Percentiles rank a stretch among this genome's conserved stretches.
These are phyloP conservation scores for Botrytis paeoniae DNA, from an alignment of 2,329 filamentous ascomycete species.

Conservation along the genomic window DNA sequence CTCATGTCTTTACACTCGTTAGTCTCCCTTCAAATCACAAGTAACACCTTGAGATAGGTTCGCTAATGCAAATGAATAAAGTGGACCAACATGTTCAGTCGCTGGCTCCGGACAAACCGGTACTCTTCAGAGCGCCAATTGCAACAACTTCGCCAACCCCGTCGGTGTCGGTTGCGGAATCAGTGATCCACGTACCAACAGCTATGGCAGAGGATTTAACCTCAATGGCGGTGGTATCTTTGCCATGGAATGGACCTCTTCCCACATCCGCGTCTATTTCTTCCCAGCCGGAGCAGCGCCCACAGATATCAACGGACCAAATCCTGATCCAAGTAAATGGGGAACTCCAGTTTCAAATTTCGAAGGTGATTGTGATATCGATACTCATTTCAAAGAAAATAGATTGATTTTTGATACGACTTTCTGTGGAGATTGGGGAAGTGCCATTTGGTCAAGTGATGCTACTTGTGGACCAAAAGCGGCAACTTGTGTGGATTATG, in stretches of 20 bases:
- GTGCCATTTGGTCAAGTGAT: constrained; percentile 47
- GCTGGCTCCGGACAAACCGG: background rate
- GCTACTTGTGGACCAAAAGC: constrained; percentile 48
- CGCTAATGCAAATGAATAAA: background rate
- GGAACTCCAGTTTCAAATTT: constrained; percentile 58
- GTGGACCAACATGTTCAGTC: constrained; percentile 4
- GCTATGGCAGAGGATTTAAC: constrained; percentile 65
- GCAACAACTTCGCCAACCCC: background rate
- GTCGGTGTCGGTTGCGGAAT: constrained; percentile 23
- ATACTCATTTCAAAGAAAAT: constrained; percentile 66
- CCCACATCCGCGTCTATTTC: constrained; percentile 65
- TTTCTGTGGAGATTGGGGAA: constrained; percentile 86
- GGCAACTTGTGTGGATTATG: constrained; percentile 69
- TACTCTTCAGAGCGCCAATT: constrained; percentile 9
- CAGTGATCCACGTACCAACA: constrained; percentile 26
- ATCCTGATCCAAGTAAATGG: constrained; percentile 65
- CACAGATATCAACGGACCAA: constrained; percentile 57
- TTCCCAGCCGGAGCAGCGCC: constrained; percentile 64
- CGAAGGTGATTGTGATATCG: constrained; percentile 68
- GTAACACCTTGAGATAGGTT: fast-evolving
- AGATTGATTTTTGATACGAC: constrained; percentile 78
- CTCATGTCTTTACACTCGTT: constrained; percentile 16
- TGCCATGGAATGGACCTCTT: constrained; percentile 64
- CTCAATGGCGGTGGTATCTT: constrained; percentile 61
- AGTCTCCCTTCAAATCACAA: background rate